Base-by-base conservation (phyloP, 2,329 filamentous ascomycete species). In the Canariomyces notabilis region DNA sequence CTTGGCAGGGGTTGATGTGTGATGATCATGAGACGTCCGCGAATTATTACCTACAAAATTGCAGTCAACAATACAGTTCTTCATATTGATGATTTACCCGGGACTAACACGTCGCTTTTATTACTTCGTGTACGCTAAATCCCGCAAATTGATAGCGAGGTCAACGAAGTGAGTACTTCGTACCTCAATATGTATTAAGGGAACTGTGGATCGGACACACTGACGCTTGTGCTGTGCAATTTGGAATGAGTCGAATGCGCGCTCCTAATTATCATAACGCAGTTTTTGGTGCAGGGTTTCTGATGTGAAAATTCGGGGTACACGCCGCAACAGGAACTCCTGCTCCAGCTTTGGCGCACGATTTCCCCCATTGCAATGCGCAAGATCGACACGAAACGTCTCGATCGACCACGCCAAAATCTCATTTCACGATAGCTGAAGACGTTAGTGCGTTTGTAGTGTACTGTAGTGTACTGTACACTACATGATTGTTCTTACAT, bases 51-150 rank as follows among this genome's bases (percentile, higher is more conserved):
- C n/a, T n/a, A n/a, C n/a, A n/a, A n/a, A n/a, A n/a, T n/a, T n/a
- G n/a, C n/a, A 22, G 16, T 22, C 21, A 15, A 40, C 16, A 22
- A 35, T 7, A 40, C 8, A 21, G 14, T 14, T 21, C 15, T 29
- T 42, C 45, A 16, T 42, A 38, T 35, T 42, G 35, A 39, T 40
- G 38, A 41, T 49, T 44, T 52, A 47, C 47, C 42, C 42, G 39
- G 42, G 35, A 46, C 40, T 15, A 41, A 34, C 36, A 40, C 33
- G 11, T 15, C 12, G 9, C 26, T 29, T 3, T 29, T 29, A n/a
- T n/a, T n/a, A n/a, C n/a, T n/a, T n/a, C n/a, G n/a, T n/a, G n/a
- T n/a, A n/a, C n/a, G n/a, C n/a, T n/a, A n/a, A n/a, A n/a, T n/a
- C 26, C 26, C 26, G 26, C 26, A 29, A 29, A 29, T 29, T 29